Base-by-base conservation (phyloP, 768 basidiomycete genomes). In the Epithele typhae region DNA sequence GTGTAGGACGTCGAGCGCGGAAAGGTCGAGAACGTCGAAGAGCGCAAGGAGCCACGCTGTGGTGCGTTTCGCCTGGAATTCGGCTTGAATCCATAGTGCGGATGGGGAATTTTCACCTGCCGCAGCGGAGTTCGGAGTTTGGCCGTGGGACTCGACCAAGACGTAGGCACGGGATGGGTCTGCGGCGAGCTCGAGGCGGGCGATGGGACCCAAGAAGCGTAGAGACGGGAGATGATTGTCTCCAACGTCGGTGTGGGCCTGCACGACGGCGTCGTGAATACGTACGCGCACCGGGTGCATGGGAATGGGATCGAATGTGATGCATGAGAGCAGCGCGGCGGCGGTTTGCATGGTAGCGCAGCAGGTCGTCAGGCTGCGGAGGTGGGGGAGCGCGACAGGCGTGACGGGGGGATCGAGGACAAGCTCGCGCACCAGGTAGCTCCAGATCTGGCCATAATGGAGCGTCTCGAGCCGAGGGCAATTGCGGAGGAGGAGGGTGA, bases 391-490 rank as follows among this genome's bases (percentile, higher is more conserved):
- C 9, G 32, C 22, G 12, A 43, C 34, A 22, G 30, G 30, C 3
- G 18, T 6, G 15, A 33, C 5, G 12, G 42, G 42, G 5, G 42
- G 42, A 24, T 9, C n/a, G 7, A 43, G 32, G 32, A 34, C 42
- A 7, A 43, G 23, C 15, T 34, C 30, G 14, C 33, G 30, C 6
- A 34, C 22, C 7, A 21, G 27, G 24, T 43, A 43, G 42, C 42
- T 43, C 42, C 42, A 43, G 22, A 35, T 18, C 33, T 43, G 33
- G 18, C 42, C 42, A 24, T 34, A 15, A 30, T 43, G 42, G 10
- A 43, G 32, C 2, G 42, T 15, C 34, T 43, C 42, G 1, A 43
- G 22, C 4, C 42, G 42, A 14, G 42, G 42, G 15, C 32, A 35
- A 9, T 35, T 36, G 5, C 32, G 17, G 18, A 43, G 32, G 14